Conservation (phyloP, 176 grass and related monocot genomes). For the Rhynchospora breviuscula region DNA sequence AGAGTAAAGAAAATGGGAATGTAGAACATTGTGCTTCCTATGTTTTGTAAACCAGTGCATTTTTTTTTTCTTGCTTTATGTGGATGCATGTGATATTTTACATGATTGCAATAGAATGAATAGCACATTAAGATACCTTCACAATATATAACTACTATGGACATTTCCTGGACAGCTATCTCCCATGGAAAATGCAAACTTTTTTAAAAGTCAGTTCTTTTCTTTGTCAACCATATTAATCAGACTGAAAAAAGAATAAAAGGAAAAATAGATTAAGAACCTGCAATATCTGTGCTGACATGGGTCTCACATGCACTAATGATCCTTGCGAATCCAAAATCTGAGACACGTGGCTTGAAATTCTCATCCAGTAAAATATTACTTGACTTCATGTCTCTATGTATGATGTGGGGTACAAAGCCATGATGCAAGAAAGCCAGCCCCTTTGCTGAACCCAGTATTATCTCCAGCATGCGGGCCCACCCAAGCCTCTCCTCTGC, state of each 20-base stretch:
- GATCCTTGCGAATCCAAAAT: constrained; percentile 93
- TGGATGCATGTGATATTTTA: neutral
- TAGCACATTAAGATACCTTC: neutral
- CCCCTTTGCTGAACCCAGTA: constrained; percentile 71
- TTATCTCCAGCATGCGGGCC: constrained; percentile 81
- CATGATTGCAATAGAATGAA: neutral
- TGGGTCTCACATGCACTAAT: constrained; percentile 97
- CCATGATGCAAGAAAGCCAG: constrained; percentile 91
- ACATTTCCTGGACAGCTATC: neutral
- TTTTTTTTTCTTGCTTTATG: too few species aligned
- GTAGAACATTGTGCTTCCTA: too few species aligned
- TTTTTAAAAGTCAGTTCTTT: neutral
- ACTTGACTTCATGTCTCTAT: constrained; percentile 96
- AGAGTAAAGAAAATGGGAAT: too few species aligned
- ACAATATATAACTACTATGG: neutral
- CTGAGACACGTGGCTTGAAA: constrained; percentile 89
- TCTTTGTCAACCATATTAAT: neutral
- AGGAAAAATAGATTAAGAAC: constrained; percentile 13
- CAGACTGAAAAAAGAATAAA: neutral
- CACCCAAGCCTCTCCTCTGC: constrained; percentile 65
- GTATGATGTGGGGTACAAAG: constrained; percentile 95
- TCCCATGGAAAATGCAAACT: neutral
- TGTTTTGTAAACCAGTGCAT: too few species aligned
- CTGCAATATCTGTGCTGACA: constrained; percentile 87
- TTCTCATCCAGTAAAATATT: constrained; percentile 78